Evolutionary conservation across 208 protist species (phyloP).

Genomic region (Leishmania tropica): DNA sequence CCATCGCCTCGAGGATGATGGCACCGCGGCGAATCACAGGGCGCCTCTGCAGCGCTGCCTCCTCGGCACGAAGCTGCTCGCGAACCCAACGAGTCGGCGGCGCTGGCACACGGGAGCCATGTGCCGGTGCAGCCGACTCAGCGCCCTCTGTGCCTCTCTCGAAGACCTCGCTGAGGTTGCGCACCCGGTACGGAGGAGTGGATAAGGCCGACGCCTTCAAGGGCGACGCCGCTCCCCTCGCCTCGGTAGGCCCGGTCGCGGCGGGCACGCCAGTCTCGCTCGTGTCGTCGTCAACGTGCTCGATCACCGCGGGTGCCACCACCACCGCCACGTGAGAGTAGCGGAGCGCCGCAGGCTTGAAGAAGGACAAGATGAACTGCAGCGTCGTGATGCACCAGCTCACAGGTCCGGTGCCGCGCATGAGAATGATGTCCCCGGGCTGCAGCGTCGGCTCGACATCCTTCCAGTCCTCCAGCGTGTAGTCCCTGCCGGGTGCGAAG

Average conservation of each 20-base stretch:
- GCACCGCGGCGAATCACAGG: slow-evolving; percentile 46
- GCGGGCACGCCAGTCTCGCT: neutral
- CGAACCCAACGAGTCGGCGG: slow-evolving; percentile 20
- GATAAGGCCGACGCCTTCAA: neutral
- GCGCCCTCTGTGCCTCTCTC: neutral
- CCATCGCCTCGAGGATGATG: slow-evolving; percentile 78
- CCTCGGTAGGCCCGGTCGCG: neutral
- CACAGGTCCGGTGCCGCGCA: slow-evolving; percentile 59
- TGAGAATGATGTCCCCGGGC: slow-evolving; percentile 76
- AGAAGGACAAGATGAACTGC: slow-evolving; percentile 49
- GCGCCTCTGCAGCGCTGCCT: slow-evolving; percentile 15
- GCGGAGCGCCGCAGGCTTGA: slow-evolving; percentile 52
- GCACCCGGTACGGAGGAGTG: slow-evolving; percentile 15
- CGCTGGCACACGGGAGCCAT: neutral
- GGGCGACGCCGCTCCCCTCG: neutral
- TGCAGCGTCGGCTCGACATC: slow-evolving; percentile 74
- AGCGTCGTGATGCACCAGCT: slow-evolving; percentile 61
- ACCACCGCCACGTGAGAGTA: slow-evolving; percentile 90
- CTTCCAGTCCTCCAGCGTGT: slow-evolving; percentile 67
- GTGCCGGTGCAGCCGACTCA: neutral
- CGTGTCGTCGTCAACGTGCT: slow-evolving; percentile 23
- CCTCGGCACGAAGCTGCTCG: slow-evolving; percentile 39
- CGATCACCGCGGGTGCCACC: slow-evolving; percentile 58
- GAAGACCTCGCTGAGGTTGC: slow-evolving; percentile 15
- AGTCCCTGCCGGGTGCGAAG: slow-evolving; percentile 49